Conservation (phyloP, 495 filamentous ascomycete species). For the Alectoria sarmentosa region DNA sequence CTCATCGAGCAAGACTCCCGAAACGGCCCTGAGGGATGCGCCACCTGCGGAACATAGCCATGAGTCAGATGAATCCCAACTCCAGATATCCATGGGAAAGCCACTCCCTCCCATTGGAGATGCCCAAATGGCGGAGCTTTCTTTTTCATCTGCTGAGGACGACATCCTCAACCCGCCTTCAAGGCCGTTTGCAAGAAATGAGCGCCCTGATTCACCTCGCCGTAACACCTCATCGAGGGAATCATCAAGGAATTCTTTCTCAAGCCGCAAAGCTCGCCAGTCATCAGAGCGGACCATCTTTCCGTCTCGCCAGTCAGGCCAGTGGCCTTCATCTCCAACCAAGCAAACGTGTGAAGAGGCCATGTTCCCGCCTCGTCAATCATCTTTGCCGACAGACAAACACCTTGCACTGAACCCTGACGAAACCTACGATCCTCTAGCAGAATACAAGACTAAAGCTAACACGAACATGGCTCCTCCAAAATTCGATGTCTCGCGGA, state of each 20-base stretch:
- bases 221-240: not conserved
- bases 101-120: constrained; percentile 13
- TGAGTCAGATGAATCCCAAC: not conserved
- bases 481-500: not conserved
- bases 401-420: not conserved
- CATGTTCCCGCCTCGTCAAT: constrained; percentile 9
- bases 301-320: constrained; percentile 1
- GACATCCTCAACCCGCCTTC: not conserved
- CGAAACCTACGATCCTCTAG: constrained; percentile 1
- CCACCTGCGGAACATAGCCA: not conserved
- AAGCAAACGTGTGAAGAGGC: not conserved
- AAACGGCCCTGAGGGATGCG: constrained; percentile 2
- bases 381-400: constrained; percentile 5
- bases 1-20: constrained; percentile 6
- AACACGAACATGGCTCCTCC: constrained; percentile 4
- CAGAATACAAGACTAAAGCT: constrained; percentile 7
- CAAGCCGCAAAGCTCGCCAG: not conserved
- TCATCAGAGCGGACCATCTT: not conserved
- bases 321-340: not conserved
- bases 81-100: constrained; percentile 11
- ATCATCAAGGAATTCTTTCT: not conserved
- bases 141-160: not conserved
- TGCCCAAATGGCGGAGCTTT: constrained; percentile 6
- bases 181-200: not conserved
- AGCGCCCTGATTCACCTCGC: not conserved